These are phyloP conservation scores for Cantharellus cinnabarinus DNA, from an alignment of 768 basidiomycete genomes.

Conservation along the genomic window DNA sequence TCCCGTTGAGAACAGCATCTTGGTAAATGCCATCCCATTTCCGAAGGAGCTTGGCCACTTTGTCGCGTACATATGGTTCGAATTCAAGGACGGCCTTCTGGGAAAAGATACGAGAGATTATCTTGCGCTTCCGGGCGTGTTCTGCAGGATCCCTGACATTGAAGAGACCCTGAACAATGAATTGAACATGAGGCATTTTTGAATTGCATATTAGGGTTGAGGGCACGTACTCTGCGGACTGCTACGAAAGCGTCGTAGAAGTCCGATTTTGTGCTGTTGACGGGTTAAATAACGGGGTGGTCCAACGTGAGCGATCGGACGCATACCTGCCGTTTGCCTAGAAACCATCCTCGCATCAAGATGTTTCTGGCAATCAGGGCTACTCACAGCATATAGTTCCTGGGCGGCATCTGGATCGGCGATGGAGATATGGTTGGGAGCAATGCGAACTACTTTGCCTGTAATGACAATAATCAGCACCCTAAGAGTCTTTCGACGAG, in stretches of 20 bases:
- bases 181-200: not conserved
- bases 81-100: constrained; percentile 75
- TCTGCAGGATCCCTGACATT: constrained; percentile 58
- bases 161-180: constrained; percentile 32
- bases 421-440: constrained; percentile 59
- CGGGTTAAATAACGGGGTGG: not conserved
- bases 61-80: constrained; percentile 50
- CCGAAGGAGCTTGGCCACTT: constrained; percentile 35
- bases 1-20: constrained; percentile 34
- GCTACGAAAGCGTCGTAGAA: constrained; percentile 67
- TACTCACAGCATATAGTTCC: constrained; percentile 37
- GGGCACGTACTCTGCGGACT: constrained; percentile 26
- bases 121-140: constrained; percentile 77
- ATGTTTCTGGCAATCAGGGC: not conserved
- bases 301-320: not conserved
- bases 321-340: constrained; percentile 42
- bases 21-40: constrained; percentile 62
- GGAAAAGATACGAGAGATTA: constrained; percentile 68
- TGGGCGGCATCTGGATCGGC: constrained; percentile 59
- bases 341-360: too few relatives aligned
- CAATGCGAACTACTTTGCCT: constrained; percentile 51
- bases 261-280: constrained; percentile 41
- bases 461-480: not conserved
- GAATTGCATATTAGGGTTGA: constrained; percentile 5
- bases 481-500: not conserved